Evolutionary conservation across 495 filamentous ascomycete genomes (phyloP).

Genomic region (Aspergillus bridgeri): DNA sequence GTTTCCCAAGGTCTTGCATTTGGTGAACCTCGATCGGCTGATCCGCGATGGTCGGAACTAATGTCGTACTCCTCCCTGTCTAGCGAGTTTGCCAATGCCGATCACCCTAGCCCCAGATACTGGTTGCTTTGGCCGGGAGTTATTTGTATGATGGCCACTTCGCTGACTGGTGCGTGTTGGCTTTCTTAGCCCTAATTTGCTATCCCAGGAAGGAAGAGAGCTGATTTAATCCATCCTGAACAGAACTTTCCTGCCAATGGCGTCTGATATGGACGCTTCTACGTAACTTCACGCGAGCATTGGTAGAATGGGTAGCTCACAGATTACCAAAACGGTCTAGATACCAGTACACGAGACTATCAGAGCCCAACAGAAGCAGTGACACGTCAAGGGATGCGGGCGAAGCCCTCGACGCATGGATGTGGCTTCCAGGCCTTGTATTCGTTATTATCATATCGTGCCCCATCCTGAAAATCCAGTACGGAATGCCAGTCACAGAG

Average conservation of each 20-base stretch:
- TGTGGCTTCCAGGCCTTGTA: conserved; percentile 3
- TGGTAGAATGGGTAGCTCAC: background rate
- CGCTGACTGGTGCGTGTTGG: background rate
- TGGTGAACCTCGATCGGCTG: background rate
- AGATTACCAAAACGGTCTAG: background rate
- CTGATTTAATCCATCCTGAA: background rate
- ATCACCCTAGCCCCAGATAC: conserved; percentile 4
- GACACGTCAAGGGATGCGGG: background rate
- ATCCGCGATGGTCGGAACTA: background rate
- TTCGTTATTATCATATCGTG: background rate
- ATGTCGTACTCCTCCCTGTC: conserved; percentile 5
- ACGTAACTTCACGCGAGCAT: background rate
- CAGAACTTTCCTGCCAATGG: conserved; percentile 6
- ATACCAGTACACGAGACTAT: background rate
- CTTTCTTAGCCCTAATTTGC: background rate
- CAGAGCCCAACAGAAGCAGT: background rate
- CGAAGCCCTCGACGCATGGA: background rate
- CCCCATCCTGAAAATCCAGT: background rate
- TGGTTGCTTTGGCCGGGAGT: conserved; percentile 9
- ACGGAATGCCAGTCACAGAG: background rate
- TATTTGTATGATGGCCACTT: conserved; percentile 4
- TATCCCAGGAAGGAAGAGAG: background rate
- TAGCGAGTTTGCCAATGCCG: conserved; percentile 1
- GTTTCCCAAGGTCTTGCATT: conserved; percentile 3
- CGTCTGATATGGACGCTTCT: background rate